These are phyloP conservation scores for Sextonia rubra DNA, from an alignment of 164 flowering plant genomes.

Conservation along the genomic window DNA sequence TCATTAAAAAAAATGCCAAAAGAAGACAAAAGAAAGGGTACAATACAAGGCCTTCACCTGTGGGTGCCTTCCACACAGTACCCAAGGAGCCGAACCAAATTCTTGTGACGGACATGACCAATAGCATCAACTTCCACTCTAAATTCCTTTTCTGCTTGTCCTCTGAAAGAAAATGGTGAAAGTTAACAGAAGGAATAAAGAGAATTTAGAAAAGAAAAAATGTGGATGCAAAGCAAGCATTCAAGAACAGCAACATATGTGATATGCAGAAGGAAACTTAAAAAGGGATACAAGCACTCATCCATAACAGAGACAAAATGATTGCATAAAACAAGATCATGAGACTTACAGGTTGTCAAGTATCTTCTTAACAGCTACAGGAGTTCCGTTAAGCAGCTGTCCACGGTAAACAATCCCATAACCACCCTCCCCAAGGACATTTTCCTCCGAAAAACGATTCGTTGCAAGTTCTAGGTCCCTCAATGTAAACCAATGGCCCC, in stretches of 20 bases:
- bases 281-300: neutral
- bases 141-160: slow-evolving; percentile 93
- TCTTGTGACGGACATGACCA: slow-evolving; percentile 90
- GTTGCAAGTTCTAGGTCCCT: slow-evolving; percentile 83
- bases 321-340: slow-evolving; percentile 4
- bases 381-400: slow-evolving; percentile 61
- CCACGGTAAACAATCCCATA: slow-evolving; percentile 88
- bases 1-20: neutral
- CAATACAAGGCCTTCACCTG: slow-evolving; percentile 35
- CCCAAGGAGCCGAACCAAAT: slow-evolving; percentile 85
- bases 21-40: neutral
- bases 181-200: too few species aligned
- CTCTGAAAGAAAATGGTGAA: slow-evolving; percentile 29
- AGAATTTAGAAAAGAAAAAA: slow-evolving; percentile 10
- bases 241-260: neutral
- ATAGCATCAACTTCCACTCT: slow-evolving; percentile 94
- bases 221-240: neutral
- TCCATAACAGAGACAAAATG: neutral
- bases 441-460: slow-evolving; percentile 62
- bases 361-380: slow-evolving; percentile 85
- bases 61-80: slow-evolving; percentile 91
- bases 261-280: neutral
- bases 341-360: slow-evolving; percentile 71
- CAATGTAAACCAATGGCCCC: slow-evolving; percentile 96
- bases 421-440: slow-evolving; percentile 85